Evolutionary conservation across 1,139 yeast species (phyloP).

Genomic region (Kazachstania sp.): DNA sequence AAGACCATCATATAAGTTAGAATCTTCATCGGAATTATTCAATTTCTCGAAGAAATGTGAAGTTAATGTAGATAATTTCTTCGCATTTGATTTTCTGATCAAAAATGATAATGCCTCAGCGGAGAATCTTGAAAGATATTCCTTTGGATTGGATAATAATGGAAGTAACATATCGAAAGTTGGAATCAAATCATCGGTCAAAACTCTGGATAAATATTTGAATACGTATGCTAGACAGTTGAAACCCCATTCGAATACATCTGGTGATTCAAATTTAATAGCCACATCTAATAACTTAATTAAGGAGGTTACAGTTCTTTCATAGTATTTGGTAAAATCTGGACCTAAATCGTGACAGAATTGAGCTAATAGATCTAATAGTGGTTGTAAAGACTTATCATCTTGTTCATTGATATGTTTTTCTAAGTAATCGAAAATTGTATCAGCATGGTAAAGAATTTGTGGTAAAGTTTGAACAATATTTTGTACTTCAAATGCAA

Average conservation of each 20-base stretch:
- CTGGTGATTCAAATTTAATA: constrained; percentile 43
- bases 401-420: constrained; percentile 50
- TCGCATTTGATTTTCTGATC: constrained; percentile 56
- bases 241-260: constrained; percentile 71
- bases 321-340: constrained; percentile 71
- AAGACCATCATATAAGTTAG: constrained; percentile 47
- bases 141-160: constrained; percentile 48
- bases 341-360: constrained; percentile 90
- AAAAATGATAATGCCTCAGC: constrained; percentile 87
- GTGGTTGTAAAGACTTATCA: constrained; percentile 66
- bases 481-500: constrained; percentile 48
- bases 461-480: constrained; percentile 70
- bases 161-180: constrained; percentile 64
- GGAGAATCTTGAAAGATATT: constrained; percentile 69
- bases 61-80: constrained; percentile 42
- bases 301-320: constrained; percentile 43
- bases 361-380: constrained; percentile 72
- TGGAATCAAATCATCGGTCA: constrained; percentile 55
- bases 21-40: constrained; percentile 33
- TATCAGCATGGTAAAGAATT: constrained; percentile 59
- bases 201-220: constrained; percentile 65
- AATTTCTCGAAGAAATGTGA: constrained; percentile 45
- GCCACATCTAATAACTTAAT: constrained; percentile 40
- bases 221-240: constrained; percentile 80
- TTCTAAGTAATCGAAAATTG: constrained; percentile 49